A percentile compares a stretch with the other conserved stretches of the same genome.
These are phyloP conservation scores for Lentinula aciculospora DNA, from an alignment of 768 basidiomycete genomes.

Conservation along the genomic window DNA sequence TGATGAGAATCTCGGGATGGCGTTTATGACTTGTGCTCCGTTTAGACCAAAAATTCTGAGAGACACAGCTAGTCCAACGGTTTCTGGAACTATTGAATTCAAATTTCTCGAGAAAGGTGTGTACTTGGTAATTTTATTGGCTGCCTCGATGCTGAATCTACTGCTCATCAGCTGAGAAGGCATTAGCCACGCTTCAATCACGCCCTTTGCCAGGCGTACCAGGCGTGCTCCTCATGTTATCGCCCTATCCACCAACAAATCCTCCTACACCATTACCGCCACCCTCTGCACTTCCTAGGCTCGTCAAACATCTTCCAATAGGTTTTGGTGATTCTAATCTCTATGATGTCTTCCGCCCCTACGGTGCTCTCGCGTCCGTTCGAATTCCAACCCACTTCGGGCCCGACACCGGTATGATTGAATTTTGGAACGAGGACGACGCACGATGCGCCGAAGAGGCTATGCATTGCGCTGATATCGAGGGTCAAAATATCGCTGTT, in stretches of 20 bases:
- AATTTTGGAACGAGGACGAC: constrained; percentile 87
- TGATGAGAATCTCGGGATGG: constrained; percentile 72
- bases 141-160: constrained; percentile 4
- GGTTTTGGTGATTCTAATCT: constrained; percentile 65
- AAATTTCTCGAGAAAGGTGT: constrained; percentile 75
- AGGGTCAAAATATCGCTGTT: constrained; percentile 81
- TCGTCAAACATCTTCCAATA: constrained; percentile 79
- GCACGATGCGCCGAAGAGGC: constrained; percentile 73
- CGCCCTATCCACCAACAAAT: constrained; percentile 77
- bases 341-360: constrained; percentile 82
- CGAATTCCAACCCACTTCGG: constrained; percentile 73
- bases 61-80: constrained; percentile 43
- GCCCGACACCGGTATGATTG: constrained; percentile 70
- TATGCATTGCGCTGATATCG: constrained; percentile 79
- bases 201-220: constrained; percentile 56
- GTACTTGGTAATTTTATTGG: constrained; percentile 15
- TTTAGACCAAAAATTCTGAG: constrained; percentile 75
- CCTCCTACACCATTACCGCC: constrained; percentile 73
- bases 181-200: constrained; percentile 76
- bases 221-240: constrained; percentile 59
- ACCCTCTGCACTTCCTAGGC: constrained; percentile 69
- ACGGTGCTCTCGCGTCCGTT: constrained; percentile 76
- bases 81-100: constrained; percentile 80
- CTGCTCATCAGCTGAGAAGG: constrained; percentile 69
- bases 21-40: constrained; percentile 71